Percentiles rank a stretch among this genome's conserved stretches.
phyloP scores from a whole-genome alignment of 768 basidiomycete genomes.

The Tulasnella sp. region DNA sequence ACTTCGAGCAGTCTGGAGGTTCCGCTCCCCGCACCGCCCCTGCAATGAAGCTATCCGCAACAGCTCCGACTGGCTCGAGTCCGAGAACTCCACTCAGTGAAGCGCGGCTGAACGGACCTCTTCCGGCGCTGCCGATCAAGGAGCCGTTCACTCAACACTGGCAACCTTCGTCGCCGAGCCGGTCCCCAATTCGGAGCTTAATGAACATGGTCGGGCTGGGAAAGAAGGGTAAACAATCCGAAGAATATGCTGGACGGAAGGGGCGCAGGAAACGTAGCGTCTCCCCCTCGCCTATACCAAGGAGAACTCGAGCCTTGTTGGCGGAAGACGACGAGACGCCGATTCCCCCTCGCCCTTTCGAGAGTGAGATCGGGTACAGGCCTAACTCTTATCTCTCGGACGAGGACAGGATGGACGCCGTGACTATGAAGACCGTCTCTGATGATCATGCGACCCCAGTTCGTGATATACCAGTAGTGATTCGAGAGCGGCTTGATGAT shows the following conservation, averaged over 20 bases:
- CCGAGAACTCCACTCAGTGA: conserved; percentile 24
- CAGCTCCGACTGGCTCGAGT: conserved; percentile 11
- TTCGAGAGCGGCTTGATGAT: background rate
- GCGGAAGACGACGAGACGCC: conserved; percentile 29
- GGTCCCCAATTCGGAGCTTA: conserved; percentile 27
- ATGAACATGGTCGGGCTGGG: conserved; percentile 30
- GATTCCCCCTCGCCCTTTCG: background rate
- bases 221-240: conserved; percentile 25
- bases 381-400: background rate
- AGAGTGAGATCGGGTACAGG: background rate
- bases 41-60: conserved; percentile 16
- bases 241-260: conserved; percentile 6
- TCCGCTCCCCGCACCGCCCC: conserved; percentile 13
- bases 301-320: conserved; percentile 23
- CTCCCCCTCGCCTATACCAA: conserved; percentile 9
- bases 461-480: background rate
- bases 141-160: background rate
- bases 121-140: conserved; percentile 21
- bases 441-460: conserved; percentile 8
- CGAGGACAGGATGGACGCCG: background rate
- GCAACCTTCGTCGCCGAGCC: conserved; percentile 14
- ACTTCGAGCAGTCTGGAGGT: conserved; percentile 29
- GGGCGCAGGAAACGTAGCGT: conserved; percentile 13
- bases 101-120: conserved; percentile 27
- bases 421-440: background rate